Percentiles rank a stretch among this genome's conserved stretches.
Evolutionary conservation across 1,139 yeast species (phyloP).

Genomic region (Saccharomyces hybrid): DNA sequence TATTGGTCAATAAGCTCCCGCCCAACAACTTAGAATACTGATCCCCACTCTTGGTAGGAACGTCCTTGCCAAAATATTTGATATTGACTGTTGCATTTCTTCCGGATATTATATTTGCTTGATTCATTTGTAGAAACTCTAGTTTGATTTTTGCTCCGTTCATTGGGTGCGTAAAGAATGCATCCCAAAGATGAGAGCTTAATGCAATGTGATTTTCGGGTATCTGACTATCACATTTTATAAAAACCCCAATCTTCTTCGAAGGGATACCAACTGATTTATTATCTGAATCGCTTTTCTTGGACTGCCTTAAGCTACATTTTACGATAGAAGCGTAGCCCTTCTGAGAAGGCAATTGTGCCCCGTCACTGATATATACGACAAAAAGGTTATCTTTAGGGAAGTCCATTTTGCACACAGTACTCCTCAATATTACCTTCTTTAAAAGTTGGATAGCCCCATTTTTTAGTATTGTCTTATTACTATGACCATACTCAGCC

Average conservation of each 20-base stretch:
- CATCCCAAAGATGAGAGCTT: slow-evolving; percentile 49
- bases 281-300: not conserved
- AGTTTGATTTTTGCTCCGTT: slow-evolving; percentile 20
- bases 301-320: not conserved
- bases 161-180: slow-evolving; percentile 40
- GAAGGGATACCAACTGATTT: not conserved
- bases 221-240: slow-evolving; percentile 25
- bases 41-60: not conserved
- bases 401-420: not conserved
- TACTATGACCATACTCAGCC: not conserved
- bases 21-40: slow-evolving; percentile 2
- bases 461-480: not conserved
- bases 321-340: not conserved
- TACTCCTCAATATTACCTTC: not conserved
- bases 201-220: slow-evolving; percentile 48
- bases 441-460: not conserved
- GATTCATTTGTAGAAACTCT: slow-evolving; percentile 8
- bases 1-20: slow-evolving; percentile 15
- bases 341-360: not conserved
- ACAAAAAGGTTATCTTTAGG: not conserved
- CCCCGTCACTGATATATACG: not conserved
- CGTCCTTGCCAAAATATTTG: not conserved
- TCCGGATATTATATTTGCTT: not conserved
- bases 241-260: not conserved
- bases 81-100: not conserved